Evolutionary conservation across 148 eudicot species (phyloP), one percentile per base, ranked within the genome.

Genomic region (Rhododendron griersonianum): DNA sequence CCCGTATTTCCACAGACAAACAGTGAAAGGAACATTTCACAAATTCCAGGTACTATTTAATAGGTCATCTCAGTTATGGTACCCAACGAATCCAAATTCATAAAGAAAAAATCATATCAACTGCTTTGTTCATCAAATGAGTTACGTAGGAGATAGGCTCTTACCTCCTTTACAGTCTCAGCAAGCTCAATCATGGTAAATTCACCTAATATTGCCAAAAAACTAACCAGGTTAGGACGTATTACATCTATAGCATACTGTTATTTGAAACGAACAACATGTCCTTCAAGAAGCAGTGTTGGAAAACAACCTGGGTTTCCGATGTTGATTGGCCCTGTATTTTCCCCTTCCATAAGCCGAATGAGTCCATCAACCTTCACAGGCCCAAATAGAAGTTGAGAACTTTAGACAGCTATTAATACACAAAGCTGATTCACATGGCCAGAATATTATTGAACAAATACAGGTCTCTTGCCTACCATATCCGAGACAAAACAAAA

Each of bases 171-270:
- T 88, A 98, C 99, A n/a, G 92, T 92, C 89, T 98, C 98, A 45
- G 99, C 99, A 78, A 98, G 98, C 90, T 98, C 98, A 85, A 93
- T 86, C 98, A 98, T 98, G 33, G 99, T 98, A 81, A 98, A 98
- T 94, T 98, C 99, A 93, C 98, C 98, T 95, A 87, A 79, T 67
- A 7, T 41, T 41, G 75, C 39, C 25, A 82, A 84, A 77, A 85
- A 5, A 45, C 8, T 67, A 48, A 67, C 48, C 21, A 37, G 73
- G 73, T 81, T 9, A 81, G 73, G 30, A 81, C 2, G 45, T 50
- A 50, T 48, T 51, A 3, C 45, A 18, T 28, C 28, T 65, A 25
- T 9, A 44, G 30, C 25, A 47, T 18, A 39, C 33, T 37, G 10
- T 51, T 11, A 2, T 50, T 65, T 71, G 23, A 33, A 9, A 41